Base-by-base conservation (phyloP, 345 rosid species). In the Citrus sinensis region DNA sequence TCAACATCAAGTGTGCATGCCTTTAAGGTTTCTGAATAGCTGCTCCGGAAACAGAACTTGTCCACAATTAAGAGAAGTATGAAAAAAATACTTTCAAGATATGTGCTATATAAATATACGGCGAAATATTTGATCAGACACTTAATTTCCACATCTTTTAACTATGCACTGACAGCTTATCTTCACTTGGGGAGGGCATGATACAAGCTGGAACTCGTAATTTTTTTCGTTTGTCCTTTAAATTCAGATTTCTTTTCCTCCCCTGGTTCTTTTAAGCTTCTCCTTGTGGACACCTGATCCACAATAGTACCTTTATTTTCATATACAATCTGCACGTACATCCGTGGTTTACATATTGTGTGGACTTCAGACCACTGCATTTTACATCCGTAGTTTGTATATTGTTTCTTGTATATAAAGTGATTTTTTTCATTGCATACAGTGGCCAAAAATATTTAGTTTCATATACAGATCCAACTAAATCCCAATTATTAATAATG, bases 1-100 rank as follows among this genome's bases (percentile, higher is more conserved):
- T 95, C 99, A 40, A 87, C 83, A 80, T 95, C 92, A 78, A 95
- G 80, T 76, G 99, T 89, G 74, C 99, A 93, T 39, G 92, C 94
- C 81, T 77, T 81, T 42, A 95, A 40, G 77, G 89, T 85, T 37
- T 93, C 92, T 2, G 69, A 83, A 79, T 92, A 95, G 83, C 98
- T 93, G 86, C 73, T 54, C 77, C 81, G 67, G 37, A 39, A 29
- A 70, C 67, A 70, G 27, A 78, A 75, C 42, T 35, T 59, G 30
- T 58, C 59, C 65, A 55, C 30, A 63, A 32, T 63, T 75, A 56
- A 67, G 19, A 75, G 54, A 66, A 35, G 27, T 32, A 25, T 19
- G 27, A 32, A 67, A 76, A 61, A 62, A 9, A 32, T 62, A 27
- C 39, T 68, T 68, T 59, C 32, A 24, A 55, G 71, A 70, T 70